Evolutionary conservation across 768 basidiomycete species (phyloP).

Genomic region (Porpolomopsis calyptriformis): DNA sequence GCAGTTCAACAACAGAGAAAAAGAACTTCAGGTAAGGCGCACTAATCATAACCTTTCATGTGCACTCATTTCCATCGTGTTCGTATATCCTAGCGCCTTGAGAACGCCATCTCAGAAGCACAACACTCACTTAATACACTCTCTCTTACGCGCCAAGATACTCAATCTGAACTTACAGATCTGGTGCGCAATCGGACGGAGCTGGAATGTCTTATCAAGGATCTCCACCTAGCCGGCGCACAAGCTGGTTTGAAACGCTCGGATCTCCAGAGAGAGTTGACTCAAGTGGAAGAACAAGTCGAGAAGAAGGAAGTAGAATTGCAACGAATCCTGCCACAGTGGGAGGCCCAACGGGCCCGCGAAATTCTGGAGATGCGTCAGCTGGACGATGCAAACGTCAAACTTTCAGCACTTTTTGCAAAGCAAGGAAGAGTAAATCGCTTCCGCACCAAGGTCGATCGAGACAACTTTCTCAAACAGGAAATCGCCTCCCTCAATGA

Average conservation of each 20-base stretch:
- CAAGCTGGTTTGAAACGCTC: conserved; percentile 55
- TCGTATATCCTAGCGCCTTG: conserved; percentile 46
- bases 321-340: conserved; percentile 56
- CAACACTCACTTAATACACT: conserved; percentile 66
- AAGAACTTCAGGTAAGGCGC: conserved; percentile 61
- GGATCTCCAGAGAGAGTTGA: conserved; percentile 55
- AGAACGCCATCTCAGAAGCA: conserved; percentile 57
- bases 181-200: conserved; percentile 78
- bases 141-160: conserved; percentile 58
- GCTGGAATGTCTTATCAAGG: conserved; percentile 71
- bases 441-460: conserved; percentile 73
- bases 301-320: conserved; percentile 51
- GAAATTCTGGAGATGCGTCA: conserved; percentile 49
- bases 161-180: conserved; percentile 77
- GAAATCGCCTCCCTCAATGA: conserved; percentile 64
- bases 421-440: conserved; percentile 85
- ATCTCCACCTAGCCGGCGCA: conserved; percentile 58
- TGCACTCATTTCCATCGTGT: background rate
- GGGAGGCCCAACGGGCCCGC: conserved; percentile 44
- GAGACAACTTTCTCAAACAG: conserved; percentile 73
- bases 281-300: conserved; percentile 49
- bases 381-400: conserved; percentile 66
- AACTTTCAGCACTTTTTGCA: conserved; percentile 64
- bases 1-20: conserved; percentile 75
- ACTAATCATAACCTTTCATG: background rate